Evolutionary conservation across 1,284 basidiomycete species (phyloP).

Genomic region (Anthracocystis walkeri): DNA sequence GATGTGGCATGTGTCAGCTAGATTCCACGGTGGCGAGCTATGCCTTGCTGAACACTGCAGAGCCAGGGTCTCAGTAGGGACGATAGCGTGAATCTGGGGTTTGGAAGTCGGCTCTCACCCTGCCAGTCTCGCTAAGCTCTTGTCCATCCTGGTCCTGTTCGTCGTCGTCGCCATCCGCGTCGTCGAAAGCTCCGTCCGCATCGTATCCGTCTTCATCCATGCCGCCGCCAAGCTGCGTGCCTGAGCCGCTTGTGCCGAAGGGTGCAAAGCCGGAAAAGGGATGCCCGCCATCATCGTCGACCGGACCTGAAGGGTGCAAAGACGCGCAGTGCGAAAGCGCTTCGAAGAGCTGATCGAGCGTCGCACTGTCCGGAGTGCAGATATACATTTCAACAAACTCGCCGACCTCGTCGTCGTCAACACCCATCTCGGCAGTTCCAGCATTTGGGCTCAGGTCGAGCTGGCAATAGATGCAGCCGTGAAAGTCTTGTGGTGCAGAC

Average conservation of each 20-base stretch:
- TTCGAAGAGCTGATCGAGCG: slow-evolving; percentile 89
- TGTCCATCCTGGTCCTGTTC: slow-evolving; percentile 67
- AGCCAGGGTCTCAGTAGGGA: slow-evolving; percentile 76
- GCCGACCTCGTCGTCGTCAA: slow-evolving; percentile 53
- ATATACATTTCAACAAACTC: slow-evolving; percentile 62
- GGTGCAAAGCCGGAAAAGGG: slow-evolving; percentile 65
- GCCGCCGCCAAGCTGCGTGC: slow-evolving; percentile 71
- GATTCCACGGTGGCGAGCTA: background rate
- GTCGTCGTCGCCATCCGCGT: slow-evolving; percentile 65
- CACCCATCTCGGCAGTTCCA: slow-evolving; percentile 32
- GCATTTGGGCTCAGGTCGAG: slow-evolving; percentile 58
- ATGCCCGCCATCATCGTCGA: slow-evolving; percentile 73
- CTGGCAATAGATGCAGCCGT: slow-evolving; percentile 66
- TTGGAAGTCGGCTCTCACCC: slow-evolving; percentile 91
- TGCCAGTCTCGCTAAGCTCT: slow-evolving; percentile 83
- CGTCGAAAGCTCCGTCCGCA: slow-evolving; percentile 74
- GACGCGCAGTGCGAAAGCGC: slow-evolving; percentile 88
- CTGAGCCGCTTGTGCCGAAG: slow-evolving; percentile 53
- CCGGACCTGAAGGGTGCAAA: slow-evolving; percentile 77
- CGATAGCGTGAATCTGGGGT: slow-evolving; percentile 80
- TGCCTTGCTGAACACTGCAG: background rate
- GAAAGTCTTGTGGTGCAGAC: slow-evolving; percentile 2
- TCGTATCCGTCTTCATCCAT: slow-evolving; percentile 72
- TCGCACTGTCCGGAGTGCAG: slow-evolving; percentile 34
- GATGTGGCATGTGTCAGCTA: slow-evolving; percentile 20